phyloP scores from a whole-genome alignment of 257 asterid genomes.

The Phtheirospermum japonicum region DNA sequence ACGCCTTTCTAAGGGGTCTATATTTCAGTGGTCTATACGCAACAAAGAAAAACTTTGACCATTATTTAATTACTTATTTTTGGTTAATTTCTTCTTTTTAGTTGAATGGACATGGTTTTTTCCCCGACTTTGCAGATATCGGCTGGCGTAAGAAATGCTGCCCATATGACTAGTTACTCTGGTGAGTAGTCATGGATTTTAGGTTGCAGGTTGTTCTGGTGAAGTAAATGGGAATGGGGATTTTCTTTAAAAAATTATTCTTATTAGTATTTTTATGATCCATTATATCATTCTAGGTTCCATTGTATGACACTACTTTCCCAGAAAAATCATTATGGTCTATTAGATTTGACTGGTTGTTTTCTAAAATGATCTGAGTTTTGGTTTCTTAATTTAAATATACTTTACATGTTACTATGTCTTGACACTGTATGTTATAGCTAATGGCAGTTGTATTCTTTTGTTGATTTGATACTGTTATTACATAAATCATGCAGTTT shows the following conservation, averaged over 20 bases:
- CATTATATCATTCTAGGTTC: not conserved
- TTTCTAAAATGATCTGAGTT: slow-evolving; percentile 1
- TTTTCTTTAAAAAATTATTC: no score
- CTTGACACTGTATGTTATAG: slow-evolving; percentile 14
- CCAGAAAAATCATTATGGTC: not conserved
- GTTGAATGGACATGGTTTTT: slow-evolving; percentile 27
- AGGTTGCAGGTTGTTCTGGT: slow-evolving; percentile 40
- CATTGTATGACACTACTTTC: not conserved
- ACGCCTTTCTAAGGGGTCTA: slow-evolving; percentile 7
- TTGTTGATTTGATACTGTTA: not conserved
- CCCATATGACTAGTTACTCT: slow-evolving; percentile 45
- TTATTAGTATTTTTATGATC: not conserved
- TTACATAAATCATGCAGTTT: slow-evolving; percentile 2
- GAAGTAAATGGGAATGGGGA: not conserved
- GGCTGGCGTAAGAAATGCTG: slow-evolving; percentile 63
- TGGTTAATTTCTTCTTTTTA: slow-evolving; percentile 21
- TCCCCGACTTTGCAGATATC: slow-evolving; percentile 57
- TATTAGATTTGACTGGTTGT: slow-evolving; percentile 16
- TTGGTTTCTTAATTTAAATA: not conserved
- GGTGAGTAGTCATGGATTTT: slow-evolving; percentile 53
- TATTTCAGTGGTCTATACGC: not conserved
- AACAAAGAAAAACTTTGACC: not conserved
- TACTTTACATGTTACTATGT: not conserved
- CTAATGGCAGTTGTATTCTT: not conserved
- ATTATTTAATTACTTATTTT: not conserved